These are phyloP conservation scores for Aciculosporium take DNA, from an alignment of 2,329 filamentous ascomycete genomes.

Conservation along the genomic window DNA sequence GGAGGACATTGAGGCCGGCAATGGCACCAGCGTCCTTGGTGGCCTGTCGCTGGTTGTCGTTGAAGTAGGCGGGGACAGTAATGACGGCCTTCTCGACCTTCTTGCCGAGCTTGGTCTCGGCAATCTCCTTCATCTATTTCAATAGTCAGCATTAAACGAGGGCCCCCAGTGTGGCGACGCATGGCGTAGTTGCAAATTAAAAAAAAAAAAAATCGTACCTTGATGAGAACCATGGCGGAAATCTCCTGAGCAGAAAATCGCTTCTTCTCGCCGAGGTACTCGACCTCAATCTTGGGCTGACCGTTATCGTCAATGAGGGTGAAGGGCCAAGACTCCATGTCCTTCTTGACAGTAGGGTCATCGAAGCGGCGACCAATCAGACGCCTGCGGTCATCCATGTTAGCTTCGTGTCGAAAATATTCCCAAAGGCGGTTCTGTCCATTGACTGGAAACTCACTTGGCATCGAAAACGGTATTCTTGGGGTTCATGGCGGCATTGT, in stretches of 20 bases:
- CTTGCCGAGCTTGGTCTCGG: slow-evolving; percentile 95
- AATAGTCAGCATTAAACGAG: slow-evolving; percentile 8
- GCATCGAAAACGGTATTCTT: slow-evolving; percentile 97
- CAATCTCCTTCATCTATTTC: slow-evolving; percentile 92
- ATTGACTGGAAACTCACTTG: slow-evolving; percentile 55
- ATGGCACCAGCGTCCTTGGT: slow-evolving; percentile 99
- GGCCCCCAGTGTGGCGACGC: background rate
- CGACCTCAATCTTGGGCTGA: slow-evolving; percentile 83
- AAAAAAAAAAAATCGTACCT: too few relatives aligned
- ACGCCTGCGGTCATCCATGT: slow-evolving; percentile 46
- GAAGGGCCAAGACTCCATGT: slow-evolving; percentile 98
- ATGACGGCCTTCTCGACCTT: slow-evolving; percentile 98
- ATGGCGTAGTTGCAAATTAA: background rate
- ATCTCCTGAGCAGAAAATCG: slow-evolving; percentile 96
- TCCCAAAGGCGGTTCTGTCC: background rate
- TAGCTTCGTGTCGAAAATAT: background rate
- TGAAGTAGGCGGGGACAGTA: slow-evolving; percentile 99
- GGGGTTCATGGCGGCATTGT: slow-evolving; percentile 99
- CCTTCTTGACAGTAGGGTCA: slow-evolving; percentile 96
- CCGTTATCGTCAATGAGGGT: slow-evolving; percentile 85
- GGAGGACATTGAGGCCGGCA: slow-evolving; percentile 90
- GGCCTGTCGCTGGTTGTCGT: slow-evolving; percentile 98
- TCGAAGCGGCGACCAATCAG: slow-evolving; percentile 93
- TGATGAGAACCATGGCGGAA: slow-evolving; percentile 95
- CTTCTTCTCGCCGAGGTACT: slow-evolving; percentile 92